phyloP scores from a whole-genome alignment of 2,329 filamentous ascomycete genomes.

The Neurospora crassa region DNA sequence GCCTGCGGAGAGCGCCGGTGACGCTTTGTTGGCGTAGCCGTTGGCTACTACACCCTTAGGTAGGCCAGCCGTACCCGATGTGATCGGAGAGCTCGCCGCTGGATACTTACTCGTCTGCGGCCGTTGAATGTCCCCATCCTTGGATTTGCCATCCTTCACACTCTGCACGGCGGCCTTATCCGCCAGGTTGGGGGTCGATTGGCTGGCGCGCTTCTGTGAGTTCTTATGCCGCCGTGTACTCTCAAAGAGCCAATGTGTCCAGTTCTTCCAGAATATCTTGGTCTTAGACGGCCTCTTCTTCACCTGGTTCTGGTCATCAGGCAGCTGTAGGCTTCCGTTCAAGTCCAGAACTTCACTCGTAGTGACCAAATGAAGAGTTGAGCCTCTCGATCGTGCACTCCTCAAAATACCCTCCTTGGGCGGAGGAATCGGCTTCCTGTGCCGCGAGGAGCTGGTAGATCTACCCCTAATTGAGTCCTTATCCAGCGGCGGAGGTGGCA shows the following conservation, averaged over 20 bases:
- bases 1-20: conserved; percentile 13
- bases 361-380: conserved; percentile 78
- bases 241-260: conserved; percentile 55
- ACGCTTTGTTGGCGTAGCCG: conserved; percentile 30
- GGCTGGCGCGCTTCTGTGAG: conserved; percentile 40
- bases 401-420: conserved; percentile 70
- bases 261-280: conserved; percentile 52
- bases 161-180: conserved; percentile 34
- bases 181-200: conserved; percentile 50
- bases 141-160: conserved; percentile 31
- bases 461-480: conserved; percentile 58
- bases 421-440: conserved; percentile 67
- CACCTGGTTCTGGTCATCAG: conserved; percentile 32
- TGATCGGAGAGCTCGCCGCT: conserved; percentile 25
- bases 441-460: conserved; percentile 67
- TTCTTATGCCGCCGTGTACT: conserved; percentile 42
- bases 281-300: conserved; percentile 49
- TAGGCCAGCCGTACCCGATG: conserved; percentile 31
- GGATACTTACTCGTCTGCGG: conserved; percentile 53
- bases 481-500: conserved; percentile 64
- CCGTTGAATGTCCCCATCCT: conserved; percentile 42
- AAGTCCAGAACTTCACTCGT: conserved; percentile 41
- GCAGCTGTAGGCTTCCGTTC: conserved; percentile 19
- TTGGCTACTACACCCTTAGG: conserved; percentile 43
- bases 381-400: conserved; percentile 66